These are phyloP conservation scores for Lipomyces sp. DNA, from an alignment of 805 yeast genomes.

Conservation along the genomic window DNA sequence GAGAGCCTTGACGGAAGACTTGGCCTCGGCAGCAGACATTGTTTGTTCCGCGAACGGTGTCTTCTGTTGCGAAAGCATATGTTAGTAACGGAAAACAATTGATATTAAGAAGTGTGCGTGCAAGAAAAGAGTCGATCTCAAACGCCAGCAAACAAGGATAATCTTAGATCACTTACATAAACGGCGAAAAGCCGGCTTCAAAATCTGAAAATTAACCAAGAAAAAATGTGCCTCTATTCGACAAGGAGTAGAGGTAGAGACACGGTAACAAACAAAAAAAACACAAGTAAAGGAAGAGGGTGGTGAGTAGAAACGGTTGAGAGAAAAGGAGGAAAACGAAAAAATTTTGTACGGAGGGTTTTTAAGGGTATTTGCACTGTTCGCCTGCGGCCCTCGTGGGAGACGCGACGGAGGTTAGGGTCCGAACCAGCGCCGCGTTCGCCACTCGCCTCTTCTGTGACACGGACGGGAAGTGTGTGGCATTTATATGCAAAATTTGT, in stretches of 20 bases:
- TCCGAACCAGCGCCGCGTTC: background rate
- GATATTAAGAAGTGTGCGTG: background rate
- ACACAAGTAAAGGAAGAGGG: slow-evolving; percentile 8
- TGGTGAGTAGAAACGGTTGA: slow-evolving; percentile 4
- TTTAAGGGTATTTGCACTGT: background rate
- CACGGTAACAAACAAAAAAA: slow-evolving; percentile 6
- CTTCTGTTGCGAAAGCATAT: background rate
- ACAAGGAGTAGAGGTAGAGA: slow-evolving; percentile 17
- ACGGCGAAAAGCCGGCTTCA: slow-evolving; percentile 5
- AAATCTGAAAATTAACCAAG: slow-evolving; percentile 2
- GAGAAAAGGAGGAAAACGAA: slow-evolving; percentile 16
- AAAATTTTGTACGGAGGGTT: slow-evolving; percentile 8
- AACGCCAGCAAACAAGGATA: background rate
- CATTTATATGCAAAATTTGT: background rate
- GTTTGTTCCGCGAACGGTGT: background rate
- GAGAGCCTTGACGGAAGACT: slow-evolving; percentile 65
- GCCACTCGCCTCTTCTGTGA: background rate
- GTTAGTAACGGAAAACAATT: background rate
- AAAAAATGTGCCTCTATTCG: slow-evolving; percentile 12
- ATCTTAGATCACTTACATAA: background rate
- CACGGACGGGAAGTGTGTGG: background rate
- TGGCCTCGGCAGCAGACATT: slow-evolving; percentile 36
- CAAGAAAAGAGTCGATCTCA: background rate
- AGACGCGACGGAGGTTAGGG: background rate
- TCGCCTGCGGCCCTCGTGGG: background rate